Conservation (phyloP, 2,329 filamentous ascomycete species). For the Xenoacremonium recifei region DNA sequence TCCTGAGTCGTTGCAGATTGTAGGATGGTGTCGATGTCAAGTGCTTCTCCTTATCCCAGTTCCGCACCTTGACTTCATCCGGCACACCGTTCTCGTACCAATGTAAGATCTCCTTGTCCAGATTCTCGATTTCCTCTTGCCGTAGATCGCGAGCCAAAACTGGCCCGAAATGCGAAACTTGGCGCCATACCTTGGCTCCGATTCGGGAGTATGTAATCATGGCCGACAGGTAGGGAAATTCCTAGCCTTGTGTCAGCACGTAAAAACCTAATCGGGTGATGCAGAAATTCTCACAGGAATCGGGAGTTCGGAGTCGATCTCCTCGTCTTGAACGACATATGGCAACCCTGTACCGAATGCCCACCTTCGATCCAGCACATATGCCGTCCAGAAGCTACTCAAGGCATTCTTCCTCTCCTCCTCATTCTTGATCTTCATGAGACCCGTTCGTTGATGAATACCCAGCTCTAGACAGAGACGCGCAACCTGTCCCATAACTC, state of each 20-base stretch:
- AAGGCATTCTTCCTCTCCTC: conserved; percentile 66
- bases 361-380: conserved; percentile 83
- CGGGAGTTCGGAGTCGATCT: conserved; percentile 77
- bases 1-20: conserved; percentile 69
- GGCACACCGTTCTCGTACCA: conserved; percentile 84
- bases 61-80: conserved; percentile 56
- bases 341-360: conserved; percentile 87
- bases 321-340: conserved; percentile 79
- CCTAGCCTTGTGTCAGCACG: too few species aligned
- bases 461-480: conserved; percentile 79
- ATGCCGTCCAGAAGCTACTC: conserved; percentile 82
- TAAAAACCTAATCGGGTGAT: too few species aligned
- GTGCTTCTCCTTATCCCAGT: conserved; percentile 53
- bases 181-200: conserved; percentile 82
- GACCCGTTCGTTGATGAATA: conserved; percentile 74
- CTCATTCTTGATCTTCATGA: conserved; percentile 67
- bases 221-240: conserved; percentile 69
- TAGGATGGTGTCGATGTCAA: conserved; percentile 59
- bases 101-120: conserved; percentile 80
- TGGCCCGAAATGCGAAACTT: conserved; percentile 67
- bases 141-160: conserved; percentile 62
- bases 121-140: conserved; percentile 71
- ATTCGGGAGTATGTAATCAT: conserved; percentile 86
- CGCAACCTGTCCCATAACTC: conserved; percentile 79
- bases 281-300: conserved; percentile 66